Conservation (phyloP, 208 protist species). For the Crithidia sp. region DNA sequence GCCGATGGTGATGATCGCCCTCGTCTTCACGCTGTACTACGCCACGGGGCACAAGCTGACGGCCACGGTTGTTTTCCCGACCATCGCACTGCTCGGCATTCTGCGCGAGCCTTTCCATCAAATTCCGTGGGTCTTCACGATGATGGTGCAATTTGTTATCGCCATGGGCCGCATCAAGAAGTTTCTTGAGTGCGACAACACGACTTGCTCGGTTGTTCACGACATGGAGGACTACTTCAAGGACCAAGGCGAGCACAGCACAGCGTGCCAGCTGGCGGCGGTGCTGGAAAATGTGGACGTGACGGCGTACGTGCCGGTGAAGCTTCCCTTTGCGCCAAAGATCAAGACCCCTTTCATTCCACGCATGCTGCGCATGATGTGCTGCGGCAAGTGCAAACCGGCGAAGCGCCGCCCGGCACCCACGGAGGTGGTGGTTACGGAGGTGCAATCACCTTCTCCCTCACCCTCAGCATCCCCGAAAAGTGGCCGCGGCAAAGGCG, state of each 20-base stretch:
- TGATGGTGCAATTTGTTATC: conserved; percentile 69
- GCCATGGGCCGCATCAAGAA: conserved; percentile 65
- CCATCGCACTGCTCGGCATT: conserved; percentile 32
- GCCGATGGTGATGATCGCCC: conserved; percentile 62
- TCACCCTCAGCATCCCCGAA: too few relatives aligned
- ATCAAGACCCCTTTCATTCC: conserved; percentile 22
- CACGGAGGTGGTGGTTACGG: too few relatives aligned
- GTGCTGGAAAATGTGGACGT: conserved; percentile 51
- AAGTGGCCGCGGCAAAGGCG: neutral
- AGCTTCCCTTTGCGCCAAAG: conserved; percentile 49
- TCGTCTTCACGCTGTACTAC: conserved; percentile 62
- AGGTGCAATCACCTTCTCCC: neutral
- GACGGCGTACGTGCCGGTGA: conserved; percentile 60
- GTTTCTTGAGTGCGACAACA: conserved; percentile 60
- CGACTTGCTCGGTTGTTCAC: conserved; percentile 19
- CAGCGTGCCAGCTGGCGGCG: conserved; percentile 38
- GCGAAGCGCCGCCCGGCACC: conserved; percentile 1
- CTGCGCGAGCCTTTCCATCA: conserved; percentile 65
- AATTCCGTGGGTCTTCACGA: conserved; percentile 76
- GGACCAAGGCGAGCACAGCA: conserved; percentile 17
- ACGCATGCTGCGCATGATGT: conserved; percentile 31
- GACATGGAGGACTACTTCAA: conserved; percentile 33
- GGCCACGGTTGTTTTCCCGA: conserved; percentile 61
- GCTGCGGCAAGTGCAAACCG: conserved; percentile 28
- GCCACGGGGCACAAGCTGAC: conserved; percentile 57